Conservation (phyloP, 2,329 filamentous ascomycete genomes). For the Trichoderma endophyticum region DNA sequence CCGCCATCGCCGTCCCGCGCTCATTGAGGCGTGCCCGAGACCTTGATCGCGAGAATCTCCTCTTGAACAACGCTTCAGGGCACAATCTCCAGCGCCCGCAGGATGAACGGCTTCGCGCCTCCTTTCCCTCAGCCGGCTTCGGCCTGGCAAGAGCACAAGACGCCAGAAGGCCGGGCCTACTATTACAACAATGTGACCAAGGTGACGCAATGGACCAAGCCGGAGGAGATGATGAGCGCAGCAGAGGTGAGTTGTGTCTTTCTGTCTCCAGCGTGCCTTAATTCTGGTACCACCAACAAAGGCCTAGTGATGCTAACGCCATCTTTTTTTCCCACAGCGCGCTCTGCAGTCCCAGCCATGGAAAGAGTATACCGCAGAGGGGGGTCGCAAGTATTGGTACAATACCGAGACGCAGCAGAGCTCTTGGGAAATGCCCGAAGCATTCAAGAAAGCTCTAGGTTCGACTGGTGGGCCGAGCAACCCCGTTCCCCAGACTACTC, state of each 20-base stretch:
- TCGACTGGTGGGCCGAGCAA: conserved; percentile 47
- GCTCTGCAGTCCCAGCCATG: conserved; percentile 80
- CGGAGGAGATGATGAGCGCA: conserved; percentile 79
- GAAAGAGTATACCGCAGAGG: conserved; percentile 86
- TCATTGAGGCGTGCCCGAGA: background rate
- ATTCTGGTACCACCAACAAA: background rate
- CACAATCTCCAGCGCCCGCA: conserved; percentile 15
- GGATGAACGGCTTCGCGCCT: conserved; percentile 58
- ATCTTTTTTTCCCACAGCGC: conserved; percentile 50
- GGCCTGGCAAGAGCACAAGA: conserved; percentile 78
- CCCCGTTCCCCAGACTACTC: conserved; percentile 38
- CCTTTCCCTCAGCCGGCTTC: conserved; percentile 49
- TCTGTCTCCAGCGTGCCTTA: background rate
- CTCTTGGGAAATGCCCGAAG: conserved; percentile 90
- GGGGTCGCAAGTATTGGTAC: conserved; percentile 92
- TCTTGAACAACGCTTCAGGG: background rate
- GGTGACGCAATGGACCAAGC: conserved; percentile 91
- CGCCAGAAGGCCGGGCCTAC: conserved; percentile 78
- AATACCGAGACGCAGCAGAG: conserved; percentile 89
- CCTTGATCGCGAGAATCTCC: background rate
- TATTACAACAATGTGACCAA: conserved; percentile 89
- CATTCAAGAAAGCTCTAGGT: conserved; percentile 71
- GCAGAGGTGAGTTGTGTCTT: conserved; percentile 60
- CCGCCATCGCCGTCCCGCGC: conserved; percentile 3
- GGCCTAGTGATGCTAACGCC: background rate